Evolutionary conservation across 441 rosid species (phyloP), one percentile per base, ranked within the genome.

Genomic region (Arabidopsis lyrata): DNA sequence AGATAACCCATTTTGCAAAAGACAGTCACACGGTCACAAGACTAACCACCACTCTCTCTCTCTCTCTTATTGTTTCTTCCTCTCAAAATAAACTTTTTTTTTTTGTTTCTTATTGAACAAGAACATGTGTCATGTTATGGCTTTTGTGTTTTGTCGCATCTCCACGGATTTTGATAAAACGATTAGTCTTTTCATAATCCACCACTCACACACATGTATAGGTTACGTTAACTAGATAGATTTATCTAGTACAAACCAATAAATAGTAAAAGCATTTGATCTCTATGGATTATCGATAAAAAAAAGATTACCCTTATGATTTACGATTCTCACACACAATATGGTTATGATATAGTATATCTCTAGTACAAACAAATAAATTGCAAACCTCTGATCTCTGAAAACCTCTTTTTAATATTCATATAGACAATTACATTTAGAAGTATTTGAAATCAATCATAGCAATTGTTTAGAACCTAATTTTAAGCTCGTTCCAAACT

Each of bases 1-100:
- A 12, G 77, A 58, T 66, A 49, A 75, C 55, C 49, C 48, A 52
- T 39, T 50, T 34, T 60, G 48, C 63, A 7, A 59, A 50, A 3
- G 67, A 36, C 45, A 50, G 47, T 42, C 57, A n/a, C 67, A 32
- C 48, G 36, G 63, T 34, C 64, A 18, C 64, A 36, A 22, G 58
- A 36, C 67, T 58, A 15, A n/a, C 54, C 62, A 15, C 31, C 52
- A 29, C 9, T 57, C 36, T 20, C n/a, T 56, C 9, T 57, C 36
- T 20, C n/a, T 56, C 0, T 29, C 1, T 32, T 5, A 4, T 3
- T 45, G 22, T 57, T 57, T 56, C 24, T 22, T 22, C 24, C 24
- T 22, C 65, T 68, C 8, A 4, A 66, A 47, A 47, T 22, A 24
- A 22, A 35, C 24, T 24, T 27, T 66, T 24, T 1, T 1, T 12